Evolutionary conservation across 768 basidiomycete genomes (phyloP), one percentile per base, ranked within the genome.

Genomic region (Collybia sordida): DNA sequence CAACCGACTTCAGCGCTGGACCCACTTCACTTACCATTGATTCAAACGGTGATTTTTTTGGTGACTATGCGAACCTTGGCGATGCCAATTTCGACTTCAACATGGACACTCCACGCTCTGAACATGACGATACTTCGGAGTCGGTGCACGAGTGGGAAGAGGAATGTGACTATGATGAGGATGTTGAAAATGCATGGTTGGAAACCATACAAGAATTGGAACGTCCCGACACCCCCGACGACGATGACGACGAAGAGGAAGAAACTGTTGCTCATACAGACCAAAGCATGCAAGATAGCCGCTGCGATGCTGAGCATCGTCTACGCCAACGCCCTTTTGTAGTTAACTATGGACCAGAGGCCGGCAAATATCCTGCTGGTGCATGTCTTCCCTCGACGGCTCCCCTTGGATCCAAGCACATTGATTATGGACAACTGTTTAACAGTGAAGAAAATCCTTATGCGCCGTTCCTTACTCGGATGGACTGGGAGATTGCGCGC

Each of bases 401-500:
- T 27, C 27, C 27, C 5, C 21, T 25, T 7, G 3, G 9, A 4
- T 35, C 45, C 5, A 11, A 23, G 12, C 39, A 55, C 22, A 21
- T 44, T 4, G 12, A 12, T 24, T 56, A 56, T 35, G 37, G 11
- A 6, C 19, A 31, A 28, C 15, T 19, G 9, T 14, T 55, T 6
- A 54, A 43, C 0, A 15, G 39, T 5, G 18, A 47, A 3, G 18
- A 31, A 2, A 64, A 63, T 49, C 42, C 27, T 0, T 66, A 50
- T 47, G 64, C 68, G 12, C 74, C 68, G 0, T 76, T 76, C 54
- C 7, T 12, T 0, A 69, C 68, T 0, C 35, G 64, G 27, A 31
- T 71, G 1, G 71, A 74, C 34, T 77, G 70, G 72, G 69, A 71
- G 48, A 18, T 75, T 22, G 72, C 68, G 2, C 42, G 52, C n/a